Evolutionary conservation across 2,329 filamentous ascomycete species (phyloP).

Genomic region (Tolypocladium endophyticum): DNA sequence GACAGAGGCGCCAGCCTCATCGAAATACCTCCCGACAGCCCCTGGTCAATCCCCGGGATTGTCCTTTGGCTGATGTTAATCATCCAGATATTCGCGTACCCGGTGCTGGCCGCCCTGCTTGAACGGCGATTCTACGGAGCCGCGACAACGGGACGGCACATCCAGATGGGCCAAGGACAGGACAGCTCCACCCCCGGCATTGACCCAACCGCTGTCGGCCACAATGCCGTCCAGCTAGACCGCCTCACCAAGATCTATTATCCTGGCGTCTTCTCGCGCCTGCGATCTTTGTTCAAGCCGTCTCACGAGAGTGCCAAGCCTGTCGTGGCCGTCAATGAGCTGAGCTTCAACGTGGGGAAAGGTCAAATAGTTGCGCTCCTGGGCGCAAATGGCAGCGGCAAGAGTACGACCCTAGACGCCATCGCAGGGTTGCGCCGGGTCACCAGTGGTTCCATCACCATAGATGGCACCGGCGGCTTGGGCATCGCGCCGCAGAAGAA

Average conservation of each 20-base stretch:
- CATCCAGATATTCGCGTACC: conserved; percentile 69
- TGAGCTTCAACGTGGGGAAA: conserved; percentile 60
- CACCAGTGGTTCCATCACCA: conserved; percentile 64
- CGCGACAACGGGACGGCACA: conserved; percentile 48
- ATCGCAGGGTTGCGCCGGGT: conserved; percentile 75
- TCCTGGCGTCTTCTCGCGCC: conserved; percentile 49
- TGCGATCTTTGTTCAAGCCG: conserved; percentile 31
- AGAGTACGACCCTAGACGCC: conserved; percentile 79
- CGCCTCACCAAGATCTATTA: conserved; percentile 70
- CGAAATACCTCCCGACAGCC: conserved; percentile 49
- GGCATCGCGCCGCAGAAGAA: conserved; percentile 91
- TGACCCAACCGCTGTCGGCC: conserved; percentile 7
- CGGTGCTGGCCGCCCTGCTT: conserved; percentile 61
- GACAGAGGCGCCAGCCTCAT: conserved; percentile 50
- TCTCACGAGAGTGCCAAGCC: conserved; percentile 34
- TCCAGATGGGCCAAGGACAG: conserved; percentile 25
- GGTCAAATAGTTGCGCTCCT: conserved; percentile 81
- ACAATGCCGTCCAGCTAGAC: conserved; percentile 56
- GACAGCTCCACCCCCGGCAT: conserved; percentile 3
- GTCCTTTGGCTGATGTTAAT: conserved; percentile 68
- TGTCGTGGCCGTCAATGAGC: conserved; percentile 67
- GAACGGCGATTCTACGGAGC: conserved; percentile 71
- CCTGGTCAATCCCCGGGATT: conserved; percentile 62
- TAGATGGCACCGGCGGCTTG: conserved; percentile 68
- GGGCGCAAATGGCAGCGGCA: conserved; percentile 83